Evolutionary conservation across 139 green algal genomes (phyloP).

Genomic region (Chlorella sp.): DNA sequence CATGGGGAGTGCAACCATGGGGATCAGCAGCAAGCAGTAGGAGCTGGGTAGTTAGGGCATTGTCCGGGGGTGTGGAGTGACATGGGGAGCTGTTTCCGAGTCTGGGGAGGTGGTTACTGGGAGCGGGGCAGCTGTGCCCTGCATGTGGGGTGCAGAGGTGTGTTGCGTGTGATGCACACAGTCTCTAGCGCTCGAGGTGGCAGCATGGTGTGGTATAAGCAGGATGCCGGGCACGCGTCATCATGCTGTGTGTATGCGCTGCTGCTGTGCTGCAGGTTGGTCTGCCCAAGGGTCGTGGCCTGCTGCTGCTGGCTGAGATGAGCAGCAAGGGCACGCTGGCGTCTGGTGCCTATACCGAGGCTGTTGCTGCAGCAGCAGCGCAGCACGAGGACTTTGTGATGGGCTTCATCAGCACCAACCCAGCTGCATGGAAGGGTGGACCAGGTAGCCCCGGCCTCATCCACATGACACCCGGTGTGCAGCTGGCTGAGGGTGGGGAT

Average conservation of each 20-base stretch:
- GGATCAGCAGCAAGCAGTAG: too few species aligned
- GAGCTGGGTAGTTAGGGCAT: too few species aligned
- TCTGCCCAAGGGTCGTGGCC: constrained; percentile 40
- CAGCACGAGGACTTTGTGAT: constrained; percentile 92
- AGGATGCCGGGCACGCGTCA: too few species aligned
- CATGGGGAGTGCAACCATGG: too few species aligned
- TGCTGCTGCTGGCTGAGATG: constrained; percentile 84
- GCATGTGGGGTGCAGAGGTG: too few species aligned
- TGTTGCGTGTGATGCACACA: too few species aligned
- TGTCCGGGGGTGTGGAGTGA: too few species aligned
- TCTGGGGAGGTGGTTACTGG: too few species aligned
- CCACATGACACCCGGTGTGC: constrained; percentile 99
- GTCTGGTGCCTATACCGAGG: constrained; percentile 80
- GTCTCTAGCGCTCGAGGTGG: too few species aligned
- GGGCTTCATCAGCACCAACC: constrained; percentile 94
- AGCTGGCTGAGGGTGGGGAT: constrained; percentile 85
- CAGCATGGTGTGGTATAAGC: too few species aligned
- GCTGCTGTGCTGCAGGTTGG: constrained; percentile 8
- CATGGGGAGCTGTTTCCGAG: too few species aligned
- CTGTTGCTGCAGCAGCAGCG: constrained; percentile 69
- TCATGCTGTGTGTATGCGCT: not conserved
- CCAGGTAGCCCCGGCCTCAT: constrained; percentile 63
- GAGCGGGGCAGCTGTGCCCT: too few species aligned
- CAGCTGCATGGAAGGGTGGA: constrained; percentile 64
- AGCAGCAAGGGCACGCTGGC: constrained; percentile 88